A percentile compares a stretch with the other conserved stretches of the same genome.
phyloP scores from a whole-genome alignment of 257 asterid species.

The Petunia secreta region DNA sequence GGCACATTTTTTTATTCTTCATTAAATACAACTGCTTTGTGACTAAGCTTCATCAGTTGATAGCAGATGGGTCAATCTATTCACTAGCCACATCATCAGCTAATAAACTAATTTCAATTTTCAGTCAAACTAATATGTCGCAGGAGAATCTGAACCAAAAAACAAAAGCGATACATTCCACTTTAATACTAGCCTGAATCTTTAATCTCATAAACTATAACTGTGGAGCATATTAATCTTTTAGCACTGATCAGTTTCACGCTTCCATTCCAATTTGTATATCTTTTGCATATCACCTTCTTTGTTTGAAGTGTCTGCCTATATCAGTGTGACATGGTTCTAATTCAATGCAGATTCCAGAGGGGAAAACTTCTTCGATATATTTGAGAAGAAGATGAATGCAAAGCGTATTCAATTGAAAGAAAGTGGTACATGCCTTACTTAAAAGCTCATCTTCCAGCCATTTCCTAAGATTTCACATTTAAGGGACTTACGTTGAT shows the following conservation, averaged over 20 bases:
- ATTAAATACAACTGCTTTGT: neutral
- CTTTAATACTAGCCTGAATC: neutral
- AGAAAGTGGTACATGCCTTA: slow-evolving; percentile 72
- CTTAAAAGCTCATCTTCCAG: neutral
- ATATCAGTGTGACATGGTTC: slow-evolving; percentile 20
- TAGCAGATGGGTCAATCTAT: slow-evolving; percentile 13
- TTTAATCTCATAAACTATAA: slow-evolving; percentile 7
- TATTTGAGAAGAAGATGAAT: slow-evolving; percentile 83
- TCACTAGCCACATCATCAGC: neutral
- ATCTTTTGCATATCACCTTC: neutral
- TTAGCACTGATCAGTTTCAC: slow-evolving; percentile 1
- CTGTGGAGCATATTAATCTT: neutral
- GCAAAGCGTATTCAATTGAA: slow-evolving; percentile 74
- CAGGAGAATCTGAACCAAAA: slow-evolving; percentile 1
- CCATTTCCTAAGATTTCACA: slow-evolving; percentile 12
- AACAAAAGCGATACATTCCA: neutral
- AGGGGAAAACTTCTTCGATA: slow-evolving; percentile 72
- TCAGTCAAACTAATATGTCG: neutral
- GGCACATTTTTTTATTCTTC: neutral
- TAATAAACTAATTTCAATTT: slow-evolving; percentile 9
- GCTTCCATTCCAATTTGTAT: neutral
- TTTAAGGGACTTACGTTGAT: slow-evolving; percentile 1
- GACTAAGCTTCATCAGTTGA: neutral
- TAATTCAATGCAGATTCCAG: slow-evolving; percentile 71
- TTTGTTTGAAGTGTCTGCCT: slow-evolving; percentile 8